Conservation (phyloP, 208 protist species). For the Trypanosomatidae sp. region DNA sequence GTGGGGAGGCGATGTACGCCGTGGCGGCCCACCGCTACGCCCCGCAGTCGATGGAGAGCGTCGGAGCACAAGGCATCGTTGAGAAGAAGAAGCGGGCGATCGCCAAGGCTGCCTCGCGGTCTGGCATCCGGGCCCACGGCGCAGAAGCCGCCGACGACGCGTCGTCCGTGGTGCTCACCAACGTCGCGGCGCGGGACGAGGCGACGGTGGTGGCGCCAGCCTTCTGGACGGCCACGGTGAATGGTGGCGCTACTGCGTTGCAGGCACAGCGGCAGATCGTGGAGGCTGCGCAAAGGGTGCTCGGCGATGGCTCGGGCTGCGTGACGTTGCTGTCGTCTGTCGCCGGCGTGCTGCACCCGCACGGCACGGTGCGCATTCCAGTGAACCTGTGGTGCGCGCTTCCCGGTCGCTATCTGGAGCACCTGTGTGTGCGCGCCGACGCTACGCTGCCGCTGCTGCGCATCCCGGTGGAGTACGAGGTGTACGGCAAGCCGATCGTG, state of each 20-base stretch:
- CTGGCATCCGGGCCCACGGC: too few relatives aligned
- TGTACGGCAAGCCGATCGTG: constrained; percentile 78
- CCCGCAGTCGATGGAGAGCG: constrained; percentile 29
- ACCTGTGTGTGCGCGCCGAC: constrained; percentile 53
- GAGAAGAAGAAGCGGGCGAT: constrained; percentile 6
- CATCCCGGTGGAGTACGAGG: constrained; percentile 57
- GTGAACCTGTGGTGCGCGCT: constrained; percentile 63
- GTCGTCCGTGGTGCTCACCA: not conserved
- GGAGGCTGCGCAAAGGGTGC: constrained; percentile 49
- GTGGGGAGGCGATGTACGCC: constrained; percentile 55
- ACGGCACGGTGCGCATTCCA: constrained; percentile 34
- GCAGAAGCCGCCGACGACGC: too few relatives aligned
- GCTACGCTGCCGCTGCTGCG: constrained; percentile 41
- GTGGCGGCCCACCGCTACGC: constrained; percentile 38
- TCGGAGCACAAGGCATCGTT: constrained; percentile 10
- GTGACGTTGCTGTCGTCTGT: constrained; percentile 32
- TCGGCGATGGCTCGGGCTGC: constrained; percentile 78
- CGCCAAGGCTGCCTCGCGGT: not conserved
- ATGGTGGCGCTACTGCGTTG: constrained; percentile 57
- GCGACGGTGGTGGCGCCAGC: constrained; percentile 1
- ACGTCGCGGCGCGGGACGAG: too few relatives aligned
- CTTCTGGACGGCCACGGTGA: constrained; percentile 71
- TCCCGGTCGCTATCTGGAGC: constrained; percentile 77
- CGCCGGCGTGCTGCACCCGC: constrained; percentile 26
- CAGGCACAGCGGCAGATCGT: constrained; percentile 49